Conservation (phyloP, 2,329 filamentous ascomycete species). For the Colletotrichum sansevieriae region DNA sequence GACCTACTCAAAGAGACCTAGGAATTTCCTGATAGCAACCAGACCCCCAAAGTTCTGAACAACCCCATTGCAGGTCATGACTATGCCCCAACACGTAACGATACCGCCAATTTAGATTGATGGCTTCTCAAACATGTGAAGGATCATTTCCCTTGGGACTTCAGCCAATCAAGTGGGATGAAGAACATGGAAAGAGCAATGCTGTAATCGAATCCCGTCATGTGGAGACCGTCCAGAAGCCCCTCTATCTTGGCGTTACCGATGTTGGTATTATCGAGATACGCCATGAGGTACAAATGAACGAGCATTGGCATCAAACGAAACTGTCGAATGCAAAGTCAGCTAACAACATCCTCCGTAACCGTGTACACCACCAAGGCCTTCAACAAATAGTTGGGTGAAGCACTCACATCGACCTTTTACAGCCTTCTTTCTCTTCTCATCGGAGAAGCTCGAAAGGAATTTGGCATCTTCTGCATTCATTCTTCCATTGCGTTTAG, state of each 20-base stretch:
- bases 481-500: conserved; percentile 37
- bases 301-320: conserved; percentile 49
- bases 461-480: conserved; percentile 49
- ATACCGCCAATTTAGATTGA: conserved; percentile 57
- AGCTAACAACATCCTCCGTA: no score
- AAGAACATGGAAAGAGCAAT: conserved; percentile 71
- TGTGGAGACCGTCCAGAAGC: conserved; percentile 63
- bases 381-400: no score
- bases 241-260: conserved; percentile 70
- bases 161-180: conserved; percentile 66
- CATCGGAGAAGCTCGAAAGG: conserved; percentile 48
- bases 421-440: conserved; percentile 48
- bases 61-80: conserved; percentile 54
- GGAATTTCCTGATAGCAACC: conserved; percentile 55
- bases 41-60: conserved; percentile 56
- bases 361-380: no score
- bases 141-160: conserved; percentile 56
- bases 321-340: conserved; percentile 29
- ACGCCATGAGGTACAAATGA: conserved; percentile 48
- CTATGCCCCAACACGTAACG: conserved; percentile 53
- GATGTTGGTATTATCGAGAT: conserved; percentile 50
- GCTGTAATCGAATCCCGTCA: conserved; percentile 71
- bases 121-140: conserved; percentile 55
- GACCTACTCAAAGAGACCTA: conserved; percentile 54
- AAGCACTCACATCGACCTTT: conserved; percentile 47